These are phyloP conservation scores for Annulohypoxylon nitens DNA, from an alignment of 495 filamentous ascomycete species.

Conservation along the genomic window DNA sequence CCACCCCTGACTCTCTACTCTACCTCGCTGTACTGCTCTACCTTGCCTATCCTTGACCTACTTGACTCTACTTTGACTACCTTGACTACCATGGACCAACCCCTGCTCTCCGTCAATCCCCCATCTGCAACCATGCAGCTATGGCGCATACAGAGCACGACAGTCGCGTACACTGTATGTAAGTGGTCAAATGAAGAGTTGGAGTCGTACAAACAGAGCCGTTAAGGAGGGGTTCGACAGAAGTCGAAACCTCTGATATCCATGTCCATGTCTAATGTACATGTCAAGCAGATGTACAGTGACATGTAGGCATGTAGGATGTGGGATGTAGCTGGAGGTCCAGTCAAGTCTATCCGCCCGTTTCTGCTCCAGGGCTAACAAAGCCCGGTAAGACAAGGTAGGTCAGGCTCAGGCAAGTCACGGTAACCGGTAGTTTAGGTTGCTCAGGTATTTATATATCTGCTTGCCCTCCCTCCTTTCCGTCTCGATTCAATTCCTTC, in stretches of 20 bases:
- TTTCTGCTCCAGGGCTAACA: conserved; percentile 11
- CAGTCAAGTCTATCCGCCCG: neutral
- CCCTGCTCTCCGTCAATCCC: conserved; percentile 39
- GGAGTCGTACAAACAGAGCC: conserved; percentile 18
- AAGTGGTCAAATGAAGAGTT: conserved; percentile 42
- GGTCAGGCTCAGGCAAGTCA: neutral
- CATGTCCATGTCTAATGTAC: conserved; percentile 5
- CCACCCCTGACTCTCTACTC: neutral
- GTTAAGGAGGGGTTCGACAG: conserved; percentile 21
- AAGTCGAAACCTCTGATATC: conserved; percentile 15
- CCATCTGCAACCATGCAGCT: conserved; percentile 26
- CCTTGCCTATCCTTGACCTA: conserved; percentile 37
- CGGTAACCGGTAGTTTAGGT: neutral
- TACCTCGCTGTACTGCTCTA: conserved; percentile 22
- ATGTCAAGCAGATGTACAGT: neutral
- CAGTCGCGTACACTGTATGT: conserved; percentile 29
- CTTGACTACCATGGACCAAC: conserved; percentile 1
- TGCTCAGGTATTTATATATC: conserved; percentile 43
- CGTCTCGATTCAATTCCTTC: conserved; percentile 7
- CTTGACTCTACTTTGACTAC: neutral
- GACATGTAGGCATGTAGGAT: neutral
- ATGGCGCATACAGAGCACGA: conserved; percentile 32
- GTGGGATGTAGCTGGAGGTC: neutral
- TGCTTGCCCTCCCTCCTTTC: conserved; percentile 23
- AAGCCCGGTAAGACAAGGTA: conserved; percentile 26